phyloP scores from a whole-genome alignment of 2,329 filamentous ascomycete genomes.

The Dactylellina sp. region DNA sequence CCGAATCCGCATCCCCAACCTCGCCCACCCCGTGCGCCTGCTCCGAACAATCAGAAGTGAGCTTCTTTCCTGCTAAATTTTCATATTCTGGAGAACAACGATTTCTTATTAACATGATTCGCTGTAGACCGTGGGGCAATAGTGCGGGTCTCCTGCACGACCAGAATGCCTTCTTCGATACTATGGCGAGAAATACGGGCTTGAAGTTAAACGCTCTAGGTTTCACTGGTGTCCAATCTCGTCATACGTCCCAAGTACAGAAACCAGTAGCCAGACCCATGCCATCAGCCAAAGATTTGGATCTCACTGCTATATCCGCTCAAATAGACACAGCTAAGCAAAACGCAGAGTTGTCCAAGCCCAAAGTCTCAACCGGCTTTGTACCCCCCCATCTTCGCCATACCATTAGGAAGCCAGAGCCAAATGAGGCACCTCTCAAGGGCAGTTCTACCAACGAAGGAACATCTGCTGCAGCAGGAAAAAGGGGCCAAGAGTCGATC shows the following conservation, averaged over 20 bases:
- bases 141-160: constrained; percentile 16
- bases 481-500: background rate
- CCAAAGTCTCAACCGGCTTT: constrained; percentile 18
- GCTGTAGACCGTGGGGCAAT: constrained; percentile 6
- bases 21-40: constrained; percentile 16
- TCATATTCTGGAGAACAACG: no score
- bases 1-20: background rate
- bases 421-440: background rate
- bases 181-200: constrained; percentile 32
- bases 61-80: background rate
- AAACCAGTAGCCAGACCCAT: constrained; percentile 39
- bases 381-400: constrained; percentile 45
- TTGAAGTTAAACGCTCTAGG: constrained; percentile 5
- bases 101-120: background rate
- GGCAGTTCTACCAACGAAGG: background rate
- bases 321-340: constrained; percentile 4
- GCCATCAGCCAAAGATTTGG: constrained; percentile 43
- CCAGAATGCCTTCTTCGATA: constrained; percentile 37
- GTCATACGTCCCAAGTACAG: background rate
- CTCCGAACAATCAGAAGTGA: background rate
- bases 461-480: background rate
- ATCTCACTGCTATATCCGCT: background rate
- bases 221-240: background rate
- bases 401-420: constrained; percentile 6
- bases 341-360: constrained; percentile 1